Evolutionary conservation across 2,329 filamentous ascomycete genomes (phyloP), one percentile per base, ranked within the genome.

Genomic region (Ophiostoma triangulosporum): DNA sequence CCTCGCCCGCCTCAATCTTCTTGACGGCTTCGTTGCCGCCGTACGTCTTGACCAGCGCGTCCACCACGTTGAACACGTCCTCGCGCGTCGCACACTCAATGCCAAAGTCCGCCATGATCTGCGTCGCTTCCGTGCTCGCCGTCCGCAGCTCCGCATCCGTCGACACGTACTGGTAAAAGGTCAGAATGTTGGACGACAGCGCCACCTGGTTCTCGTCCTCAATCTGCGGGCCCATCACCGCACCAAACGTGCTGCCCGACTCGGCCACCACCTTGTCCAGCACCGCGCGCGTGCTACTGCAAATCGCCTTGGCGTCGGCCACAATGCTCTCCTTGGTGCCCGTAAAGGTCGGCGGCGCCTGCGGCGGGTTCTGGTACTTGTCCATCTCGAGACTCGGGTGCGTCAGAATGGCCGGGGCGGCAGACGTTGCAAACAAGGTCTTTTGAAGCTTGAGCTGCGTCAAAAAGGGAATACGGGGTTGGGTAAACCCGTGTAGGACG

Each of bases 71-170:
- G 73, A 86, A 93, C 56, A 90, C 77, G 61, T 93, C 87, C 69
- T 91, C 84, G 52, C 87, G 78, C 86, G 91, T 91, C 62, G 75
- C 78, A 53, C 81, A 78, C 69, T 93, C 87, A 59, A 91, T 90
- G 53, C 73, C 70, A 62, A 88, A 89, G 59, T 90, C 84, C 62
- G 86, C 80, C 70, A 88, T 78, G 57, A 88, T 70, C 68, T 83
- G 82, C 65, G 88, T 83, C 0, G 86, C 84, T 64, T 89, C 80
- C 57, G 81, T 85, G 3, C 84, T 88, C 14, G 86, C 85, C 69
- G 88, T 81, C 33, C 87, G 79, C 48, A 93, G 72, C 52, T 74
- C 76, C 57, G 77, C 74, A 62, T 88, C 74, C 0, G 75, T 77
- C 17, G 84, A 88, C 3, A 91, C 84, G 59, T 86, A 82, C 63